Evolutionary conservation across 108 stramenopile species (phyloP), one percentile per base, ranked within the genome.

Genomic region (Discostella stelligeroides): DNA sequence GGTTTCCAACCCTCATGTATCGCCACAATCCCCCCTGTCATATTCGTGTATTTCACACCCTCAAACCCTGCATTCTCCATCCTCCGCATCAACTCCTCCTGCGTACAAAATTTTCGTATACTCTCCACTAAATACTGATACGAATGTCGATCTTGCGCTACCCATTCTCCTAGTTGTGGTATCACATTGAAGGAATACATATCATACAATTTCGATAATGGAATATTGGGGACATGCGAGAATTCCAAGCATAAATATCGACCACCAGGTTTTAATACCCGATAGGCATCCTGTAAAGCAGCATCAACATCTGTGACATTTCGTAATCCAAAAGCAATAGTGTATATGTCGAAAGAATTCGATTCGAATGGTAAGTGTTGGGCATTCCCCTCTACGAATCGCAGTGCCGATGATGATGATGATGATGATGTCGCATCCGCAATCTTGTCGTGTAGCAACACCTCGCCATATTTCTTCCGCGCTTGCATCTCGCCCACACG

Each of bases 101-200:
- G 97, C 14, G 88, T 85, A 10, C 96, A 92, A 63, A 98, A 98
- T 63, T 95, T 91, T 2, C 98, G 86, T 60, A 99, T 99, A 67
- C 94, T 95, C 70, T 99, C 98, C 46, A 99, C 98, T n/a, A 99
- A 79, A 74, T 99, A 99, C 70, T 98, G 97, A 79, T 99, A 99
- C 3, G 97, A 92, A 23, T 80, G 87, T 7, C 91, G 79, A 82
- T 99, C 98, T 57, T 92, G 87, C n/a, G 97, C 96, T 1, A 99
- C 86, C 38, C 86, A 54, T 73, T 98, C 83, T 9, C 98, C 98
- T 56, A 99, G 73, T 9, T 76, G 73, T 1, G 98, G 98, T 49
- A 99, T 98, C 12, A 97, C 94, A 63, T 96, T 63, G 69, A 98
- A 98, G 7, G 94, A 95, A 72, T 98, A 99, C 7, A 63, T 40